Percentiles rank a stretch among this genome's conserved stretches.
Evolutionary conservation across 768 basidiomycete genomes (phyloP).

Genomic region (Phylloporus sp.): DNA sequence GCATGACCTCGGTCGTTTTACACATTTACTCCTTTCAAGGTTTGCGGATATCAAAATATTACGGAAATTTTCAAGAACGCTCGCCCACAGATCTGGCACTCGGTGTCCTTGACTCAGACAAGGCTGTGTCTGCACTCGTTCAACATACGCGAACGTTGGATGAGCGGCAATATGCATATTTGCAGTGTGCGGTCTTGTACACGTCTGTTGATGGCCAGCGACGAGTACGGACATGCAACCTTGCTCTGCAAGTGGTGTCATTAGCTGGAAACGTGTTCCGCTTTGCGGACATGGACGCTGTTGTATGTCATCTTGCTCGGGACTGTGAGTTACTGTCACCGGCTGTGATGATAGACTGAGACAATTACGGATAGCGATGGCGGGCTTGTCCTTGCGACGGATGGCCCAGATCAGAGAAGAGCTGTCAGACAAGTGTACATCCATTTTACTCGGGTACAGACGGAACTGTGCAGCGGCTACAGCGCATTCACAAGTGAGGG

Average conservation of each 20-base stretch:
- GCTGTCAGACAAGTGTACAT: conserved; percentile 78
- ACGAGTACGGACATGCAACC: conserved; percentile 79
- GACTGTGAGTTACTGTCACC: conserved; percentile 53
- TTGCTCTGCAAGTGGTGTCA: conserved; percentile 76
- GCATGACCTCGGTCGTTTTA: conserved; percentile 4
- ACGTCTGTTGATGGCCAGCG: conserved; percentile 75
- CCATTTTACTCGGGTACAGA: conserved; percentile 81
- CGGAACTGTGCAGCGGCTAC: conserved; percentile 83
- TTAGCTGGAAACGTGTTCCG: conserved; percentile 91
- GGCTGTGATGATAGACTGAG: background rate
- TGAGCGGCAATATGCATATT: conserved; percentile 65
- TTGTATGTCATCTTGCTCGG: conserved; percentile 68
- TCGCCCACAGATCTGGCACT: conserved; percentile 73
- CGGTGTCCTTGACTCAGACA: conserved; percentile 77
- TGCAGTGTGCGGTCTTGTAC: conserved; percentile 88
- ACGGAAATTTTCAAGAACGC: conserved; percentile 69
- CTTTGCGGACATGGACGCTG: conserved; percentile 86
- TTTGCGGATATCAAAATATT: conserved; percentile 59
- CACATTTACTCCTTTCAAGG: conserved; percentile 36
- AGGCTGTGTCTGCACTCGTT: conserved; percentile 70
- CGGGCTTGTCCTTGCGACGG: conserved; percentile 53
- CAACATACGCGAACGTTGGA: conserved; percentile 68
- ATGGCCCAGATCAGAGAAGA: conserved; percentile 79
- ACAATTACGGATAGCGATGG: conserved; percentile 52
- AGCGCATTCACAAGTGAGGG: conserved; percentile 67